Evolutionary conservation across 768 basidiomycete genomes (phyloP).

Genomic region (Chalciporus sphaerocephalus): DNA sequence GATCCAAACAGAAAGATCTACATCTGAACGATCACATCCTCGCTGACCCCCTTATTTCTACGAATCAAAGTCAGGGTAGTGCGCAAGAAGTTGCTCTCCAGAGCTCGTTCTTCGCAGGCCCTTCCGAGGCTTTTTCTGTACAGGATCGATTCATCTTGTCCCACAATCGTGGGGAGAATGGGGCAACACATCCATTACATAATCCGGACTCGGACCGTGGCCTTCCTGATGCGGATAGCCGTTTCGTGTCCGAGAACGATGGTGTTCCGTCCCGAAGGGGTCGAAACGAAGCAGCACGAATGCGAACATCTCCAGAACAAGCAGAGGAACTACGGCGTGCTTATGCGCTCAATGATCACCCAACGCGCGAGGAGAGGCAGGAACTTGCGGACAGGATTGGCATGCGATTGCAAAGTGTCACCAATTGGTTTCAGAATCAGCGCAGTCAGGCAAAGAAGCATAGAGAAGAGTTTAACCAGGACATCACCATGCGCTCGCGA

Average conservation of each 20-base stretch:
- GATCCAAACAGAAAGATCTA: conserved; percentile 30
- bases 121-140: conserved; percentile 25
- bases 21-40: conserved; percentile 28
- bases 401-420: conserved; percentile 78
- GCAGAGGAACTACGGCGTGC: conserved; percentile 64
- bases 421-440: conserved; percentile 87
- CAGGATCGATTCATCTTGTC: conserved; percentile 32
- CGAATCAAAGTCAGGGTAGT: conserved; percentile 5
- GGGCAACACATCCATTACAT: conserved; percentile 26
- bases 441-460: conserved; percentile 73
- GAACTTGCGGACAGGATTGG: conserved; percentile 63
- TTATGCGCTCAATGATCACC: conserved; percentile 62
- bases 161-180: conserved; percentile 31
- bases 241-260: conserved; percentile 50
- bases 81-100: conserved; percentile 22
- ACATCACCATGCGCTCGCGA: conserved; percentile 4
- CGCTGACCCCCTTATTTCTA: conserved; percentile 14
- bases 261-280: conserved; percentile 29
- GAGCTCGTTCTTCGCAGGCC: conserved; percentile 31
- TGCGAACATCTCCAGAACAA: conserved; percentile 60
- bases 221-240: conserved; percentile 48
- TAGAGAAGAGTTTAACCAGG: conserved; percentile 45
- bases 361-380: conserved; percentile 62
- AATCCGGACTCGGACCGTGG: conserved; percentile 47
- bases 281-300: conserved; percentile 39